These are phyloP conservation scores for Cucurbitaria berberidis DNA, from an alignment of 2,329 filamentous ascomycete species.

Conservation along the genomic window DNA sequence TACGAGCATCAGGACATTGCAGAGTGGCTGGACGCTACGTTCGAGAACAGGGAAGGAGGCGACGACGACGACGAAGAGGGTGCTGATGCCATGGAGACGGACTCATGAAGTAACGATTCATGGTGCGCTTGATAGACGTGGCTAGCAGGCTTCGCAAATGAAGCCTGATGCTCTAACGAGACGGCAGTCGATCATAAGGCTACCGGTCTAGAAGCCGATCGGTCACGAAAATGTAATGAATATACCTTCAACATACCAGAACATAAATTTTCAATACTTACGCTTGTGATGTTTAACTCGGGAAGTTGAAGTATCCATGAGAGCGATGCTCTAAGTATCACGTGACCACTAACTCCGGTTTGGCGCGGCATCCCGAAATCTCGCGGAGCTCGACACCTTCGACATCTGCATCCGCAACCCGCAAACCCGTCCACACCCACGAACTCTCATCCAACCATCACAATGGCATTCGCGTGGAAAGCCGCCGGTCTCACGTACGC, in stretches of 20 bases:
- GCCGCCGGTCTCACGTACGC: constrained; percentile 93
- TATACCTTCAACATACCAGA: constrained; percentile 4
- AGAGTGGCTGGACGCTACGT: constrained; percentile 78
- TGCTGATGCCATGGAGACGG: constrained; percentile 63
- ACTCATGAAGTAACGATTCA: constrained; percentile 40
- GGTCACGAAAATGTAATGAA: constrained; percentile 34
- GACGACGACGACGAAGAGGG: constrained; percentile 46
- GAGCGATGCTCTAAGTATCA: constrained; percentile 8
- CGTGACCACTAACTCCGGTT: constrained; percentile 32
- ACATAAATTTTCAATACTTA: neutral
- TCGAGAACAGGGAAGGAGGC: constrained; percentile 53
- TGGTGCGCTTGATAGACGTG: neutral
- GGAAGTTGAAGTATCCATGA: no score
- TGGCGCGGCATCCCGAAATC: constrained; percentile 36
- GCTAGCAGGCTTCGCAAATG: neutral
- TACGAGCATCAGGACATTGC: constrained; percentile 89
- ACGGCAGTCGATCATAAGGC: constrained; percentile 11
- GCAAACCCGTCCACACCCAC: constrained; percentile 30
- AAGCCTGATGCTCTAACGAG: neutral
- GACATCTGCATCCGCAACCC: constrained; percentile 31
- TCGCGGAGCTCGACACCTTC: constrained; percentile 35
- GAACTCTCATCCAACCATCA: constrained; percentile 54
- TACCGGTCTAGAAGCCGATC: constrained; percentile 7
- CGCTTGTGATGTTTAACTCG: neutral
- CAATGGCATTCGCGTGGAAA: constrained; percentile 99